phyloP scores from a whole-genome alignment of 495 filamentous ascomycete species.

The Sphaerosporella brunnea region DNA sequence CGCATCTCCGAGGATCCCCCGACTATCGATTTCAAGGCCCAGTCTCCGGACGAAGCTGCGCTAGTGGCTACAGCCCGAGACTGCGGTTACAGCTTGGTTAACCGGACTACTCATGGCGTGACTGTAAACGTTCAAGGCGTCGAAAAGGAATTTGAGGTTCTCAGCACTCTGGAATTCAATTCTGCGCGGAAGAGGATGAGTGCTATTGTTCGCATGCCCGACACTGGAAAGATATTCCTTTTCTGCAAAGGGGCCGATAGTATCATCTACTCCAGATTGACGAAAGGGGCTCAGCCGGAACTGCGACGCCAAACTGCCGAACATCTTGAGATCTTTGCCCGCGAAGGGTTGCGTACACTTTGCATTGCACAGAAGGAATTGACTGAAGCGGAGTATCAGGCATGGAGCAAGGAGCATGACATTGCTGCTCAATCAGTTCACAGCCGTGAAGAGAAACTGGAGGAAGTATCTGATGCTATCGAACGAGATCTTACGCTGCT shows the following conservation, averaged over 20 bases:
- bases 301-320: conserved; percentile 70
- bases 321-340: conserved; percentile 89
- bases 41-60: conserved; percentile 93
- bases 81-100: conserved; percentile 88
- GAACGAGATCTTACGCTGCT: conserved; percentile 79
- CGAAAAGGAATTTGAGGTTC: conserved; percentile 64
- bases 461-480: conserved; percentile 73
- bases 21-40: conserved; percentile 85
- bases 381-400: conserved; percentile 66
- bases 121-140: conserved; percentile 72
- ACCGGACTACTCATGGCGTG: conserved; percentile 58
- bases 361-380: conserved; percentile 83
- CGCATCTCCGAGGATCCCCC: conserved; percentile 73
- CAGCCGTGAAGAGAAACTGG: conserved; percentile 84
- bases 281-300: conserved; percentile 66
- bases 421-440: conserved; percentile 66
- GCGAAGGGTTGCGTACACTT: conserved; percentile 85
- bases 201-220: conserved; percentile 88
- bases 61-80: conserved; percentile 87
- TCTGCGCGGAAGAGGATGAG: conserved; percentile 96
- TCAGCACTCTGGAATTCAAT: conserved; percentile 96
- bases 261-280: conserved; percentile 86
- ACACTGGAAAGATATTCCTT: conserved; percentile 65
- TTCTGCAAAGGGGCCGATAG: conserved; percentile 98
- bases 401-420: conserved; percentile 76